Base-by-base conservation (phyloP, 805 yeast species). In the Saccharomycopsis fodiens region DNA sequence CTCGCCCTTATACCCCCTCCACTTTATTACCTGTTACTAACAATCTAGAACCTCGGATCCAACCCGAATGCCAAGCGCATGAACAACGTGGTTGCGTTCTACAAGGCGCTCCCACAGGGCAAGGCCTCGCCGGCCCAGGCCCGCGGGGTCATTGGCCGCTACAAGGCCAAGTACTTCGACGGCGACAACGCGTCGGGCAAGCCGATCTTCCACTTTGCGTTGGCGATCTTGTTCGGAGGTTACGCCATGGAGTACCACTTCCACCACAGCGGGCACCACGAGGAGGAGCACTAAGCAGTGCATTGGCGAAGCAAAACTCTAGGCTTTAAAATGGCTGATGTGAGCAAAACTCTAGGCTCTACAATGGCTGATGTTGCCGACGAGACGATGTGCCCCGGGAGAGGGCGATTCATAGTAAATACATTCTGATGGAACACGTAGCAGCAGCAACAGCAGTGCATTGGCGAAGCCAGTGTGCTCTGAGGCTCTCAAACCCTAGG, bases 41-140 rank as follows among this genome's bases (percentile, higher is more conserved):
- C 62, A 23, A 22, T 16, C 16, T 64, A 81, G 83, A 89, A 87
- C 83, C 74, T 93, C 57, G 95, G 96, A 50, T 77, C 95, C 52
- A 87, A 88, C 72, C 96, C 97, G 61, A 84, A 91, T 60, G 97
- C 97, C 59, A 86, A 87, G 78, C 86, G 95, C 73, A 86, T 93
- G 82, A 82, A 86, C 56, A 85, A 85, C 66, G 95, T 91, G 60
- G 97, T 91, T 59, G 75, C 85, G 54, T 89, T 93, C 79, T 91
- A 91, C 84, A 85, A 91, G 73, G 81, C 87, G 58, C 79, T 91
- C 60, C 98, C 98, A 64, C 89, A 87, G 65, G 97, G 97, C 45
- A 71, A 82, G 50, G 94, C 95, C 51, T 80, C 91, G 55, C 79
- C 79, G 57, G 68, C 78, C 55, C 76, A 80, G 68, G 78, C 86